These are phyloP conservation scores for Colletotrichum sp. DNA, from an alignment of 2,329 filamentous ascomycete species.

Conservation along the genomic window DNA sequence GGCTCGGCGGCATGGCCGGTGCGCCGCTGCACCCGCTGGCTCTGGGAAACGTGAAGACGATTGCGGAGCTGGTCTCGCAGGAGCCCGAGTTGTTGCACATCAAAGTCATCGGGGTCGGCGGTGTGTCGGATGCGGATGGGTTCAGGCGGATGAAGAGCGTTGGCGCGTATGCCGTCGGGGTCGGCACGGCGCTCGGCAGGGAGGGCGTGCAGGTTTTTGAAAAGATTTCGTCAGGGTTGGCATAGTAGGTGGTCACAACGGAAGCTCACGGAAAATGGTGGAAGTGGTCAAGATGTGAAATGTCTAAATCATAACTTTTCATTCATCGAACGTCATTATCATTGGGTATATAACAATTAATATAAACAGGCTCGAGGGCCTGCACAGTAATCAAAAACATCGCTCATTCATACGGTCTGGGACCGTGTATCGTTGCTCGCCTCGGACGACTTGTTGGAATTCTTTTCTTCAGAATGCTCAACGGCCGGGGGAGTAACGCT, in stretches of 20 bases:
- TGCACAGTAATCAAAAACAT: neutral
- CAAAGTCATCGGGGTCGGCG: slow-evolving; percentile 73
- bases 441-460: slow-evolving; percentile 13
- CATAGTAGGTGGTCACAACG: neutral
- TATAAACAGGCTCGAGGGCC: slow-evolving; percentile 3
- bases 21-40: slow-evolving; percentile 75
- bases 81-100: slow-evolving; percentile 55
- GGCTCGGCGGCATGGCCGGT: slow-evolving; percentile 76
- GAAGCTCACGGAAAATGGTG: neutral
- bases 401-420: slow-evolving; percentile 10
- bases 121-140: slow-evolving; percentile 68
- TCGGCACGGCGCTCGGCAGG: slow-evolving; percentile 72
- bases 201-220: slow-evolving; percentile 68
- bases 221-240: slow-evolving; percentile 47
- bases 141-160: slow-evolving; percentile 70
- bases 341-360: slow-evolving; percentile 23
- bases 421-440: slow-evolving; percentile 9
- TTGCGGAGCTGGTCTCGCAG: slow-evolving; percentile 64
- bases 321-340: slow-evolving; percentile 18
- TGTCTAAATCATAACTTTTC: neutral
- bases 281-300: neutral
- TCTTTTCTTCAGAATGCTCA: slow-evolving; percentile 16
- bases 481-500: slow-evolving; percentile 11
- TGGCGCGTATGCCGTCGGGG: slow-evolving; percentile 70
- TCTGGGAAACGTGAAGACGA: slow-evolving; percentile 75